Conservation (phyloP, 371 early-diverging fungal genomes). For the Rhizopus delemar region DNA sequence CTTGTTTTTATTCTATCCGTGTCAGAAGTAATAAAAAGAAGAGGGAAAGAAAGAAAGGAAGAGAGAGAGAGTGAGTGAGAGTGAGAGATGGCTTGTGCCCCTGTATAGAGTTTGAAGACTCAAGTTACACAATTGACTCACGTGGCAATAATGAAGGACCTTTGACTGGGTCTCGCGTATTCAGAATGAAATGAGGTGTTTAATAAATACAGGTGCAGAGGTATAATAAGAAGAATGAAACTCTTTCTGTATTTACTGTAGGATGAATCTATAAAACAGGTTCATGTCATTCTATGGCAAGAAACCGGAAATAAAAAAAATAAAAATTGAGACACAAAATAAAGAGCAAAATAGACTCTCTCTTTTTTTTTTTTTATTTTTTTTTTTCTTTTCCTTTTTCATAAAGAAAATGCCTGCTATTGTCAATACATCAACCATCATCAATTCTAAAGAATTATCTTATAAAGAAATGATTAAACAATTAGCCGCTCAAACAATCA, state of each 20-base stretch:
- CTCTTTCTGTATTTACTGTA: background rate
- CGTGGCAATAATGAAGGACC: too few species aligned
- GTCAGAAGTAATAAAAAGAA: background rate
- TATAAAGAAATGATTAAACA: conserved; percentile 58
- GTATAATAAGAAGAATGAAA: background rate
- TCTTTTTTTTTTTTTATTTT: background rate
- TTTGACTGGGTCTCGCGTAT: too few species aligned
- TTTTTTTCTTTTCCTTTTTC: conserved; percentile 4
- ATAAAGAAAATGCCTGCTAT: background rate
- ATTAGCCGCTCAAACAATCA: conserved; percentile 37
- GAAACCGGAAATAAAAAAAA: background rate
- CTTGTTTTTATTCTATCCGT: background rate
- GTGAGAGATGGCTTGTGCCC: background rate
- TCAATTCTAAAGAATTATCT: conserved; percentile 26
- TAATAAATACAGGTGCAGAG: too few species aligned
- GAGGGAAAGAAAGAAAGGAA: background rate
- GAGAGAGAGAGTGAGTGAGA: background rate
- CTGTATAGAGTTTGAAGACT: too few species aligned
- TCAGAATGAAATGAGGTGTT: too few species aligned
- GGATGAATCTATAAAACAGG: too few species aligned
- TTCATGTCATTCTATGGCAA: too few species aligned
- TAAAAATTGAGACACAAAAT: background rate
- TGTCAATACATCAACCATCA: background rate
- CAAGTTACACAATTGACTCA: too few species aligned
- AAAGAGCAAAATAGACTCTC: background rate